phyloP scores from a whole-genome alignment of 1,139 yeast species.

The Yamadazyma taylorii region DNA sequence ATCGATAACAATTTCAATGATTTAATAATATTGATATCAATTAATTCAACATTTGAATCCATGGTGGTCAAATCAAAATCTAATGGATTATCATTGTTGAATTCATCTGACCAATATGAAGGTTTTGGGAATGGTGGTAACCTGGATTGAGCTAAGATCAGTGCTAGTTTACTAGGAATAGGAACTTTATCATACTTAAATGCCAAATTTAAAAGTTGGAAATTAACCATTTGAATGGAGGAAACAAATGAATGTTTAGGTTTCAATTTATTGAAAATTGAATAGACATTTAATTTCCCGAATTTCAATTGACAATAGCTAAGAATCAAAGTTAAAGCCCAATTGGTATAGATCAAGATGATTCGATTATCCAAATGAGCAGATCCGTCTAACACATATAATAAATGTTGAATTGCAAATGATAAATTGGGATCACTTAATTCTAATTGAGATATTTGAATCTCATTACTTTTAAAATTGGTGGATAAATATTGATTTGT shows the following conservation, averaged over 20 bases:
- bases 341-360: conserved; percentile 11
- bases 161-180: conserved; percentile 17
- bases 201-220: conserved; percentile 2
- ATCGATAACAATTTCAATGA: conserved; percentile 8
- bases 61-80: conserved; percentile 9
- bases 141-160: conserved; percentile 16
- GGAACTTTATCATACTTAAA: not conserved
- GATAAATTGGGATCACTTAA: conserved; percentile 7
- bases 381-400: conserved; percentile 28
- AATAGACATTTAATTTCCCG: conserved; percentile 18
- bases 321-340: conserved; percentile 11
- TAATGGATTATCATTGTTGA: conserved; percentile 7
- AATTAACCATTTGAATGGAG: conserved; percentile 11
- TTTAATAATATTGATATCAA: conserved; percentile 4
- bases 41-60: conserved; percentile 9
- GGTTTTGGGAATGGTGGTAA: conserved; percentile 34
- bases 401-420: conserved; percentile 16
- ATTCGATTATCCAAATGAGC: conserved; percentile 11
- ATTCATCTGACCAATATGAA: conserved; percentile 15
- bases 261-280: conserved; percentile 22
- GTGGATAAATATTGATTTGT: conserved; percentile 1
- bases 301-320: conserved; percentile 13
- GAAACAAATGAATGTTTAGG: conserved; percentile 26
- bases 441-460: conserved; percentile 4
- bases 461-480: not conserved